Percentiles rank a stretch among this genome's conserved stretches.
Evolutionary conservation across 768 basidiomycete species (phyloP).

Genomic region (Amylocystis lapponica): DNA sequence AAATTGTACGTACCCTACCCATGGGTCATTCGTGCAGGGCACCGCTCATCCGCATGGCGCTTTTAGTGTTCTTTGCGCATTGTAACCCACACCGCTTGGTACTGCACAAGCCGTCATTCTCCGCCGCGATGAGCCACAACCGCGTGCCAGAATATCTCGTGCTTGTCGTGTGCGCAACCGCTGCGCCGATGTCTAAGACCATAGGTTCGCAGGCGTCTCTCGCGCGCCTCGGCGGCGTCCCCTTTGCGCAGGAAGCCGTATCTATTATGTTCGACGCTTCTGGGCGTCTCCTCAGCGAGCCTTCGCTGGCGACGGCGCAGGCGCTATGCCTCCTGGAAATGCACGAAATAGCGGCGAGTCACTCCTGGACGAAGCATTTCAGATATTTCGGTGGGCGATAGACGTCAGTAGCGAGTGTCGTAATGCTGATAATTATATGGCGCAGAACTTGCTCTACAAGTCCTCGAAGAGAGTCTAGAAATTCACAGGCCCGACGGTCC

Average conservation of each 20-base stretch:
- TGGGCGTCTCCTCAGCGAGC: conserved; percentile 55
- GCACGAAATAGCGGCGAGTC: conserved; percentile 37
- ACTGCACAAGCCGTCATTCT: conserved; percentile 76
- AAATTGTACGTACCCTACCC: conserved; percentile 46
- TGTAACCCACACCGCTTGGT: conserved; percentile 73
- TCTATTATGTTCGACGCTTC: conserved; percentile 67
- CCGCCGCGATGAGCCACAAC: conserved; percentile 57
- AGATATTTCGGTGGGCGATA: conserved; percentile 41
- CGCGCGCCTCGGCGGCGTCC: conserved; percentile 26
- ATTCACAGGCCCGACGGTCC: conserved; percentile 55
- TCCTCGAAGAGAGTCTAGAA: conserved; percentile 62
- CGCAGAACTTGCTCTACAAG: conserved; percentile 57
- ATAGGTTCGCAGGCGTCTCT: conserved; percentile 53
- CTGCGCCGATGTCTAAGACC: conserved; percentile 69
- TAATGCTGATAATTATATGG: conserved; percentile 8
- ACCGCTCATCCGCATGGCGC: conserved; percentile 7
- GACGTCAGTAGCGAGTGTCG: background rate
- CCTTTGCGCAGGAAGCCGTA: conserved; percentile 53
- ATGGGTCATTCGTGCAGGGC: too few species aligned
- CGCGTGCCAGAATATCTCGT: conserved; percentile 67
- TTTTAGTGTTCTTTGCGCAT: conserved; percentile 74
- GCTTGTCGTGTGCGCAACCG: conserved; percentile 70
- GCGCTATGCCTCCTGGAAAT: conserved; percentile 68
- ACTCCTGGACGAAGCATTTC: conserved; percentile 26
- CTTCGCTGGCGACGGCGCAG: conserved; percentile 68